A percentile compares a stretch with the other conserved stretches of the same genome.
phyloP scores from a whole-genome alignment of 2,329 filamentous ascomycete genomes.

The Verticillium dahliae region DNA sequence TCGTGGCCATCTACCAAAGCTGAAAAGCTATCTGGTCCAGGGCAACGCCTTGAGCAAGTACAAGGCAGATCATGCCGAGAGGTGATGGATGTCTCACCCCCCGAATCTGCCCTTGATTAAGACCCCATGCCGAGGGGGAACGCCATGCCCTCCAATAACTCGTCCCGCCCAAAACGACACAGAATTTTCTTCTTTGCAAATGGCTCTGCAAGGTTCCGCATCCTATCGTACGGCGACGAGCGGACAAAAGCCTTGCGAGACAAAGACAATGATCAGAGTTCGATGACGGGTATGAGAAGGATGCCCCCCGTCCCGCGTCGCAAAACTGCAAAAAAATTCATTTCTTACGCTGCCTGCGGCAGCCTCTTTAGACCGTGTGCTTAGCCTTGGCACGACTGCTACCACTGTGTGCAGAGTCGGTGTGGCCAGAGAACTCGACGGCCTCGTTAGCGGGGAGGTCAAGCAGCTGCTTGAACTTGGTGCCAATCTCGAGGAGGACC shows the following conservation, averaged over 20 bases:
- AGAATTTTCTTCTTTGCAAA: neutral
- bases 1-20: constrained; percentile 11
- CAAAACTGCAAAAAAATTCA: neutral
- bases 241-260: neutral
- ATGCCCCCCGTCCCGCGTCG: neutral
- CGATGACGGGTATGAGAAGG: neutral
- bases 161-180: neutral
- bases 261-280: neutral
- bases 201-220: neutral
- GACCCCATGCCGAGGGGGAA: neutral
- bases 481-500: constrained; percentile 76
- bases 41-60: constrained; percentile 12
- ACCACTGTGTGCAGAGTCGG: constrained; percentile 84
- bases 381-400: constrained; percentile 96
- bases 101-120: neutral
- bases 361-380: constrained; percentile 63
- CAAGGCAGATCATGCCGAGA: neutral
- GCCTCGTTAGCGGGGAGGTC: constrained; percentile 68
- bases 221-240: neutral
- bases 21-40: constrained; percentile 7
- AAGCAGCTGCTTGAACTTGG: constrained; percentile 87
- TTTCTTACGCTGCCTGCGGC: neutral
- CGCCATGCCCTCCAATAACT: neutral
- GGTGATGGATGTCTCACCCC: neutral
- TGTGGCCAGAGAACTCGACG: constrained; percentile 95